Evolutionary conservation across 345 rosid species (phyloP).

Genomic region (Capsella bursapastoris): DNA sequence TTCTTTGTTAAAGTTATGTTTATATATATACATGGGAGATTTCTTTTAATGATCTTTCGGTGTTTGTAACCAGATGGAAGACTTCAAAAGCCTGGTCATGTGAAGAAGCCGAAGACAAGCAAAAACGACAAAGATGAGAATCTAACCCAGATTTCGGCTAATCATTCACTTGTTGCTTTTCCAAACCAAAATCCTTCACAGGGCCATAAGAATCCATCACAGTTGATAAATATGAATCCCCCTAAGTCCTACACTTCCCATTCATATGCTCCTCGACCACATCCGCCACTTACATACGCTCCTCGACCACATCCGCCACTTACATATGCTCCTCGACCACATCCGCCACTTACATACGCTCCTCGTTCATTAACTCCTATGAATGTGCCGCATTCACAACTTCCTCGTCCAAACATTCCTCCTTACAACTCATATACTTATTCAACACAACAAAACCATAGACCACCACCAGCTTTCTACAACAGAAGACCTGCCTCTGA

Average conservation of each 20-base stretch:
- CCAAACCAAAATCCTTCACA: slow-evolving; percentile 35
- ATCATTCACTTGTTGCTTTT: slow-evolving; percentile 36
- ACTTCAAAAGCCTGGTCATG: slow-evolving; percentile 44
- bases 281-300: slow-evolving; percentile 4
- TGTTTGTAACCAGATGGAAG: slow-evolving; percentile 49
- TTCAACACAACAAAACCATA: slow-evolving; percentile 35
- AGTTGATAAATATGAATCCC: slow-evolving; percentile 35
- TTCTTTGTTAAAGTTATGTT: slow-evolving; percentile 18
- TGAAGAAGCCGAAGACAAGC: slow-evolving; percentile 45
- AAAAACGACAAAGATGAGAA: slow-evolving; percentile 38
- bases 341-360: slow-evolving; percentile 1
- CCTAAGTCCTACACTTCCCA: slow-evolving; percentile 32
- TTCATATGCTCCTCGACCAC: slow-evolving; percentile 31
- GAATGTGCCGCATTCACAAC: slow-evolving; percentile 20
- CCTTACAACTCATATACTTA: slow-evolving; percentile 16
- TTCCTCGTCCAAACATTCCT: slow-evolving; percentile 26
- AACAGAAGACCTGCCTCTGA: slow-evolving; percentile 43
- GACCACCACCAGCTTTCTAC: slow-evolving; percentile 34
- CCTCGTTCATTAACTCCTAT: slow-evolving; percentile 30
- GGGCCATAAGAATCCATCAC: slow-evolving; percentile 38
- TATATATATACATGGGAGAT: slow-evolving; percentile 4
- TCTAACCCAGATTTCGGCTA: slow-evolving; percentile 21
- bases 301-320: background rate
- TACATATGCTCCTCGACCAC: slow-evolving; percentile 33
- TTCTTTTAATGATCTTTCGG: background rate